These are phyloP conservation scores for Ceratocystis harringtonii DNA, from an alignment of 2,329 filamentous ascomycete genomes.

Conservation along the genomic window DNA sequence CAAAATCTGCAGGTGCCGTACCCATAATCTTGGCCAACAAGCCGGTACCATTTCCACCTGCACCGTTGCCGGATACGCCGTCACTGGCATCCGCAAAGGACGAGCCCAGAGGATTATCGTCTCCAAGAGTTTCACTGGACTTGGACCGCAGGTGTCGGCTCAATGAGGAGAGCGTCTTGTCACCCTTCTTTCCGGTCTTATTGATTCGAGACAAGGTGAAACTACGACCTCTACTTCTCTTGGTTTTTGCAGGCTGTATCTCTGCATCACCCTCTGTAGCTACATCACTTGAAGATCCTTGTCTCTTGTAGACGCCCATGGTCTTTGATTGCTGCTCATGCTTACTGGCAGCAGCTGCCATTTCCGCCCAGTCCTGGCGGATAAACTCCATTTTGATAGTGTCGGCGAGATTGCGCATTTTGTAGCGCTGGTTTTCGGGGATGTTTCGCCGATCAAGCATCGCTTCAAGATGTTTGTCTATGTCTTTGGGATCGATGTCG, in stretches of 20 bases:
- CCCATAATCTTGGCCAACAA: constrained; percentile 54
- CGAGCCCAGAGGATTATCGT: constrained; percentile 36
- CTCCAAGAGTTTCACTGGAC: constrained; percentile 54
- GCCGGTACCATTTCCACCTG: constrained; percentile 37
- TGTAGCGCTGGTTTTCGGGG: constrained; percentile 81
- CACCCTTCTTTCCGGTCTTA: constrained; percentile 36
- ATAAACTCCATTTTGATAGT: constrained; percentile 95
- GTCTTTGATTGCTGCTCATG: constrained; percentile 19
- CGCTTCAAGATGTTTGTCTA: constrained; percentile 43
- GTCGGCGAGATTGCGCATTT: constrained; percentile 79
- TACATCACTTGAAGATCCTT: constrained; percentile 20
- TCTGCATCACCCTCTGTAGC: constrained; percentile 28
- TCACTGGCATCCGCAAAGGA: constrained; percentile 7
- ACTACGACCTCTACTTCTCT: constrained; percentile 53
- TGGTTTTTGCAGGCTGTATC: constrained; percentile 31
- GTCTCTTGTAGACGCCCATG: background rate
- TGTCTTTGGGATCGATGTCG: constrained; percentile 37
- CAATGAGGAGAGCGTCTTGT: constrained; percentile 33
- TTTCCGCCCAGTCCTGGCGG: constrained; percentile 68
- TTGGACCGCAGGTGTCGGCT: constrained; percentile 54
- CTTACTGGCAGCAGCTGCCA: constrained; percentile 30
- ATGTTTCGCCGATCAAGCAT: constrained; percentile 79
- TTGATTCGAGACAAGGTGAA: constrained; percentile 54
- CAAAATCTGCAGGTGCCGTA: constrained; percentile 67
- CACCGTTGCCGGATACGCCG: constrained; percentile 29